These are phyloP conservation scores for Aspergillus hiratsukae DNA, from an alignment of 2,329 filamentous ascomycete genomes.

Conservation along the genomic window DNA sequence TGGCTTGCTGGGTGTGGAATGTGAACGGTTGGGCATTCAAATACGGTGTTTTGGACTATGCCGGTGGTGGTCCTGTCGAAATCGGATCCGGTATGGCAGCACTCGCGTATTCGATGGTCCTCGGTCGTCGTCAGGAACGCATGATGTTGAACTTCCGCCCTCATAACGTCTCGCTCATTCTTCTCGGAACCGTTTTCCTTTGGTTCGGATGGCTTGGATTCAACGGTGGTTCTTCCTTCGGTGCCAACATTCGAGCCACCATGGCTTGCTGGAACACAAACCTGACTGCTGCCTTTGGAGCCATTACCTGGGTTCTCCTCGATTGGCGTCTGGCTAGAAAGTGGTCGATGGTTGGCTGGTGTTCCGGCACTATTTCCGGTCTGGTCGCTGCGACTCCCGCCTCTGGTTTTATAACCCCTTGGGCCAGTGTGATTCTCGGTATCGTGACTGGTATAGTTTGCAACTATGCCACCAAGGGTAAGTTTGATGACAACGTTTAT, in stretches of 20 bases:
- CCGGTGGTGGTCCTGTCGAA: slow-evolving; percentile 94
- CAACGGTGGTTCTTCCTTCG: slow-evolving; percentile 93
- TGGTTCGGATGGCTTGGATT: slow-evolving; percentile 99
- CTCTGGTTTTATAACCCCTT: slow-evolving; percentile 70
- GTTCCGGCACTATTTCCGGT: slow-evolving; percentile 80
- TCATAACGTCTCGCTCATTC: slow-evolving; percentile 97
- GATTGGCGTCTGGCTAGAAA: slow-evolving; percentile 93
- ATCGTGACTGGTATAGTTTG: slow-evolving; percentile 62
- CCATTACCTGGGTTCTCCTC: slow-evolving; percentile 89
- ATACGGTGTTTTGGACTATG: slow-evolving; percentile 92
- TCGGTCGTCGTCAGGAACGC: slow-evolving; percentile 93
- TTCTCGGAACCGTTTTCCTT: slow-evolving; percentile 88
- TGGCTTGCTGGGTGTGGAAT: slow-evolving; percentile 97
- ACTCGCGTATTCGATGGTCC: slow-evolving; percentile 90
- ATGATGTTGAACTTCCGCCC: slow-evolving; percentile 99
- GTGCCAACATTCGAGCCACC: slow-evolving; percentile 85
- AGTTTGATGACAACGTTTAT: slow-evolving; percentile 39
- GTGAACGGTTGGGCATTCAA: slow-evolving; percentile 86
- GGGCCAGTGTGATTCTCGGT: slow-evolving; percentile 59
- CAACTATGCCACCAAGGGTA: slow-evolving; percentile 86
- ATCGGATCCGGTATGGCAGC: slow-evolving; percentile 92
- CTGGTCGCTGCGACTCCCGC: slow-evolving; percentile 84
- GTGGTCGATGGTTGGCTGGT: slow-evolving; percentile 93
- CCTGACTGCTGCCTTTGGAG: slow-evolving; percentile 84
- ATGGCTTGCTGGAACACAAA: slow-evolving; percentile 99